Evolutionary conservation across 2,329 filamentous ascomycete genomes (phyloP).

Genomic region (Diaporthe sp.): DNA sequence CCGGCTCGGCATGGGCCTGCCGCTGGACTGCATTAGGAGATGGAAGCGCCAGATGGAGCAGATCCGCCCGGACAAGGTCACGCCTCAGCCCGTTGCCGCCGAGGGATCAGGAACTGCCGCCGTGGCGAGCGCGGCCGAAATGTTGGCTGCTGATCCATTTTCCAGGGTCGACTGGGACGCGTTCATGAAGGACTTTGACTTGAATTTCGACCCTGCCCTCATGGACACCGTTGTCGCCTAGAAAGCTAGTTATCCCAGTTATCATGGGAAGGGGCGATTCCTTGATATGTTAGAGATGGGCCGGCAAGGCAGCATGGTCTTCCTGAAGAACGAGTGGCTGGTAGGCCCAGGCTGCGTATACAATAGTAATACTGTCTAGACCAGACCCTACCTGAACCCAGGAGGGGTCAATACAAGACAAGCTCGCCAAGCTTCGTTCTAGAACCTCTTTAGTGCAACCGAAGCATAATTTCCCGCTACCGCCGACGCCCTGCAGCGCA

Average conservation of each 20-base stretch:
- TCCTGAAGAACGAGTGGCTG: not conserved
- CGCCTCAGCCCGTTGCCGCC: conserved; percentile 2
- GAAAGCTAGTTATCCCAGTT: not conserved
- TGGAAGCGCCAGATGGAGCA: conserved; percentile 61
- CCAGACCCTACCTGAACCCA: conserved; percentile 4
- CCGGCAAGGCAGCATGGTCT: not conserved
- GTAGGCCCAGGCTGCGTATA: not conserved
- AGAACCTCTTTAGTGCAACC: not conserved
- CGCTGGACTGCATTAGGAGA: conserved; percentile 63
- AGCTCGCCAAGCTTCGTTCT: conserved; percentile 16
- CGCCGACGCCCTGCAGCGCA: not conserved
- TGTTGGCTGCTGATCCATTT: conserved; percentile 51
- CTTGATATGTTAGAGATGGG: not conserved
- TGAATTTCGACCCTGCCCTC: conserved; percentile 51
- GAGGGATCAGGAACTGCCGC: conserved; percentile 4
- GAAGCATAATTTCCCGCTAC: not conserved
- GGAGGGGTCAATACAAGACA: not conserved
- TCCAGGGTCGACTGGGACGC: conserved; percentile 65
- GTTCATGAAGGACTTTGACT: conserved; percentile 66
- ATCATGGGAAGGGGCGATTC: not conserved
- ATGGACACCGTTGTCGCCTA: conserved; percentile 37
- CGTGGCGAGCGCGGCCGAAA: conserved; percentile 30
- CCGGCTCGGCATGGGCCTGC: conserved; percentile 63
- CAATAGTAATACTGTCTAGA: not conserved
- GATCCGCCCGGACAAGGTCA: conserved; percentile 52